Conservation (phyloP, 2,329 filamentous ascomycete genomes). For the Tothia fuscella region DNA sequence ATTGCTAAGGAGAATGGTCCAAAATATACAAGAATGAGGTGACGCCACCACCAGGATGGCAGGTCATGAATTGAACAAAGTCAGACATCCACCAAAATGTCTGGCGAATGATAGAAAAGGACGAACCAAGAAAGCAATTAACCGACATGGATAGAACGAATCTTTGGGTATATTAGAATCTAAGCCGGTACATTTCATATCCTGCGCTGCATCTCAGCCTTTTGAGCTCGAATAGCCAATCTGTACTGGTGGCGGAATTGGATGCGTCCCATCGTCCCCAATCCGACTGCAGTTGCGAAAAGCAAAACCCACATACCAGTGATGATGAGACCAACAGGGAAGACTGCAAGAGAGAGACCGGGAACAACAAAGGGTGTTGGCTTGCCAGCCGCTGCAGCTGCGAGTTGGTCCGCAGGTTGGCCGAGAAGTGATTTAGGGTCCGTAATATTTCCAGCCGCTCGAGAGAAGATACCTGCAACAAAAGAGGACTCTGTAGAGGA, state of each 20-base stretch:
- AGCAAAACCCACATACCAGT: slow-evolving; percentile 50
- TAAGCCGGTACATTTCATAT: slow-evolving; percentile 3
- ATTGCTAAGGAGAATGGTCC: background rate
- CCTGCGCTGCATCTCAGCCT: slow-evolving; percentile 2
- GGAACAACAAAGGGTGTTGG: slow-evolving; percentile 53
- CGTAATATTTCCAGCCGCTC: slow-evolving; percentile 31
- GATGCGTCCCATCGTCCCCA: slow-evolving; percentile 55
- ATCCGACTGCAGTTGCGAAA: slow-evolving; percentile 45
- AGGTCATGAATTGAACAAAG: too few relatives aligned
- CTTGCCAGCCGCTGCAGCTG: slow-evolving; percentile 27
- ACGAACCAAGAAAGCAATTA: too few relatives aligned
- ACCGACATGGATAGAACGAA: too few relatives aligned
- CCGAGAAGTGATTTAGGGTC: slow-evolving; percentile 7
- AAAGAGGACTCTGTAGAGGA: slow-evolving; percentile 61
- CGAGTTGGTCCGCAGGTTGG: slow-evolving; percentile 27
- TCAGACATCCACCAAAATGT: too few relatives aligned
- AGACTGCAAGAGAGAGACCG: slow-evolving; percentile 54
- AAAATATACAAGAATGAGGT: background rate
- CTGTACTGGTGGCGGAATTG: slow-evolving; percentile 53
- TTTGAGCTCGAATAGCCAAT: slow-evolving; percentile 27
- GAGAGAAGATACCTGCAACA: slow-evolving; percentile 57
- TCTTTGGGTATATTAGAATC: too few relatives aligned
- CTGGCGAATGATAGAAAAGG: too few relatives aligned
- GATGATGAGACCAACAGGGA: slow-evolving; percentile 58
- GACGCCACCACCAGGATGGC: slow-evolving; percentile 5